Conservation (phyloP, 305 asterid genomes). For the Lippia alba region DNA sequence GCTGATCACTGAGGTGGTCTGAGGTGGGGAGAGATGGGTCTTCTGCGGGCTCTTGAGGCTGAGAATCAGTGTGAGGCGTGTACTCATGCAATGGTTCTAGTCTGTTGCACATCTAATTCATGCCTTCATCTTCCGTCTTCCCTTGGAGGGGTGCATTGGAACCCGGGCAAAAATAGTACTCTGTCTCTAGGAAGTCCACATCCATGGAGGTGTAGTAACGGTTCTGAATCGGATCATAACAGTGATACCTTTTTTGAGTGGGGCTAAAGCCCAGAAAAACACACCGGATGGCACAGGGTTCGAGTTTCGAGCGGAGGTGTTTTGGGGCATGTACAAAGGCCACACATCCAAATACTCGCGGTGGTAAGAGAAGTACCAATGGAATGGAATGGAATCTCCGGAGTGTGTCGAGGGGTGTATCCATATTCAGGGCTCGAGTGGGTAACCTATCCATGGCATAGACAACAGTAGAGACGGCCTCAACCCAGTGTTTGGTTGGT, state of each 20-base stretch:
- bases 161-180: neutral
- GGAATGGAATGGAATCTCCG: neutral
- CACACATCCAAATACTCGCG: slow-evolving; percentile 25
- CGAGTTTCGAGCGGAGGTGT: slow-evolving; percentile 6
- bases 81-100: too few species aligned
- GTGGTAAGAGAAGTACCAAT: neutral
- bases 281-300: neutral
- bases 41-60: too few species aligned
- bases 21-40: too few species aligned
- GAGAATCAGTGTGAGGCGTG: too few species aligned
- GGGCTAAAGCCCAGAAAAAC: slow-evolving; percentile 20
- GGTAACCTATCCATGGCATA: neutral
- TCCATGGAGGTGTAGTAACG: neutral
- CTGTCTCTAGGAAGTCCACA: neutral
- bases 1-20: too few species aligned
- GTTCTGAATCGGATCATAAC: neutral
- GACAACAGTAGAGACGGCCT: too few species aligned
- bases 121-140: too few species aligned
- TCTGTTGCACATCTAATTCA: too few species aligned
- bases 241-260: neutral
- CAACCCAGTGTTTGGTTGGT: too few species aligned
- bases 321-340: slow-evolving; percentile 18
- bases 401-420: slow-evolving; percentile 8
- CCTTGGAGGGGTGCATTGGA: neutral
- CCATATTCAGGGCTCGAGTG: neutral